Percentiles rank a stretch among this genome's conserved stretches.
Evolutionary conservation across 352 stramenopile genomes (phyloP).

Genomic region (Phytophthora melonis): DNA sequence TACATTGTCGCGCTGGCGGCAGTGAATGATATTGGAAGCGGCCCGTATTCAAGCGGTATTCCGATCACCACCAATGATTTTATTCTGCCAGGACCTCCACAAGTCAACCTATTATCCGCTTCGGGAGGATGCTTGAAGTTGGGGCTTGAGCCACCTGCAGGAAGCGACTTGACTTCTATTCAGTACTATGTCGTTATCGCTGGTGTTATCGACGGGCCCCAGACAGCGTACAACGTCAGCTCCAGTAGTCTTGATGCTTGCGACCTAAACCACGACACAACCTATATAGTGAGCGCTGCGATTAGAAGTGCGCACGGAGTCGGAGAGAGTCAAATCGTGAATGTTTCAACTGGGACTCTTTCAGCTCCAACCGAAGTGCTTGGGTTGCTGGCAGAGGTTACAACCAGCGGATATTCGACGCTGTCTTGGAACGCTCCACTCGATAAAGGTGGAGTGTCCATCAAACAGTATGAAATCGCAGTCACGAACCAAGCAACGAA

Average conservation of each 20-base stretch:
- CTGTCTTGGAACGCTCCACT: conserved; percentile 44
- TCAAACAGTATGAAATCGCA: conserved; percentile 38
- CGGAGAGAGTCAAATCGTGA: conserved; percentile 28
- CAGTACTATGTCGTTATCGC: conserved; percentile 31
- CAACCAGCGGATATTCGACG: conserved; percentile 38
- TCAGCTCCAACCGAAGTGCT: conserved; percentile 32
- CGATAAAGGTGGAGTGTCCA: conserved; percentile 40
- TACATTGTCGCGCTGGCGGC: conserved; percentile 44
- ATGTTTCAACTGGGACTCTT: conserved; percentile 31
- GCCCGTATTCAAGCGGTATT: conserved; percentile 31
- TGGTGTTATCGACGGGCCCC: background rate
- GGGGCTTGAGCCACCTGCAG: conserved; percentile 19
- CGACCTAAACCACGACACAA: conserved; percentile 34
- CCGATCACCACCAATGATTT: conserved; percentile 24
- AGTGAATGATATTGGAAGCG: conserved; percentile 48
- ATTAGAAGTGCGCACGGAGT: conserved; percentile 33
- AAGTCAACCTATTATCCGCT: conserved; percentile 24
- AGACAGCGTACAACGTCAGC: conserved; percentile 2
- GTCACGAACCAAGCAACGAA: conserved; percentile 21
- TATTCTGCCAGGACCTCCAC: conserved; percentile 36
- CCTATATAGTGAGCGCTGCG: conserved; percentile 39
- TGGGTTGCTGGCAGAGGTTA: conserved; percentile 10
- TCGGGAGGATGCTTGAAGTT: conserved; percentile 28
- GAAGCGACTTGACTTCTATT: conserved; percentile 27
- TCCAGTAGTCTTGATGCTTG: conserved; percentile 9